Base-by-base conservation (phyloP, 164 flowering plant species). In the Magnolia officinalis region DNA sequence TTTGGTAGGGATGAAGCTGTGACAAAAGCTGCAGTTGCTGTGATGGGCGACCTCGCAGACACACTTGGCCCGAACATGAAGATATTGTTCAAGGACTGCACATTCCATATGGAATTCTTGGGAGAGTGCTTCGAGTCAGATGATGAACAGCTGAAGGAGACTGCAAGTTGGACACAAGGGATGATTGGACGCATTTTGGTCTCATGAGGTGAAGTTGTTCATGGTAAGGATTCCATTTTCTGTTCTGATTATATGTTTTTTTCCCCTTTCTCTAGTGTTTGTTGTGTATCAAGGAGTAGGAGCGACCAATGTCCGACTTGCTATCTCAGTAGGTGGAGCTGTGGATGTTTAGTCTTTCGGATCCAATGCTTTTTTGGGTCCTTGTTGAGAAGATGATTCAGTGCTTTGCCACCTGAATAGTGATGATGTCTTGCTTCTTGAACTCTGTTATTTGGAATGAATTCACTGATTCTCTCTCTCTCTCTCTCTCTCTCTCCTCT, bases 21-120 rank as follows among this genome's bases (percentile, higher is more conserved):
- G 21, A 86, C 89, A 7, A 92, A 88, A 80, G 95, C 96, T 75
- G 94, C 94, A 49, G 87, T 92, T 70, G 98, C 89, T 1, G 95
- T 86, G 75, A 74, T 92, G 90, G 98, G 96, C 7, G 96, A 93
- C 79, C 84, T 93, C 49, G 96, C 96, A 8, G 97, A 93, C 80
- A 87, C 91, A 21, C 90, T 93, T 52, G 97, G 96, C 51, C 75
- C 88, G 45, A 90, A 88, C 69, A 78, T 81, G 64, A 89, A 86
- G 81, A 20, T 77, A 24, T 58, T 91, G 74, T 81, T 88, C 73
- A 85, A 76, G 52, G 91, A 88, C 72, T 73, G 73, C 20, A 24
- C 85, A 8, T 88, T 86, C 80, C 84, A 73, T 72, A 77, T 24
- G 21, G 88, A 89, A 14, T 86, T 93, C 72, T 77, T 92, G 55